phyloP scores from a whole-genome alignment of 2,329 filamentous ascomycete genomes.

The Verticillium nonalfalfae region DNA sequence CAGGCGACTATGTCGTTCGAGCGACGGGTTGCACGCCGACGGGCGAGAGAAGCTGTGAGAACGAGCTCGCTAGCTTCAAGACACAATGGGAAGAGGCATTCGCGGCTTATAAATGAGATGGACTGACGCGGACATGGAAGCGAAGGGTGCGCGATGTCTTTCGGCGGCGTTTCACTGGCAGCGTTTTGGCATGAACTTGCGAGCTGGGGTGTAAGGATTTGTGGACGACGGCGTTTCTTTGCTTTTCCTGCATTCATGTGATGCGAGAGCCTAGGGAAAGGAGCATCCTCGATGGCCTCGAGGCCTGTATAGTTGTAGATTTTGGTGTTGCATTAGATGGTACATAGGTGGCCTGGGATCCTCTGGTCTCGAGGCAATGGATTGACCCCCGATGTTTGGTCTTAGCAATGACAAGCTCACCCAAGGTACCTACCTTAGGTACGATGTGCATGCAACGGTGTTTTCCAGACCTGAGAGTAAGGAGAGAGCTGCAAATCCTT shows the following conservation, averaged over 20 bases:
- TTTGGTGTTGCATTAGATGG: neutral
- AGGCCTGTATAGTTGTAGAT: neutral
- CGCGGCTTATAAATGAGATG: neutral
- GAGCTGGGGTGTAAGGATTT: neutral
- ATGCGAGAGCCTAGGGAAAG: neutral
- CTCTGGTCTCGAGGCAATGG: neutral
- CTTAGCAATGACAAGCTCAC: neutral
- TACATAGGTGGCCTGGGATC: neutral
- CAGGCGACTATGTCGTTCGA: slow-evolving; percentile 79
- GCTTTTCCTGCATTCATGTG: neutral
- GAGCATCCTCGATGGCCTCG: neutral
- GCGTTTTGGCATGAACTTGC: neutral
- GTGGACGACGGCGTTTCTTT: neutral
- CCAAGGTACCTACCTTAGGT: no score
- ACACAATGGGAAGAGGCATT: slow-evolving; percentile 40
- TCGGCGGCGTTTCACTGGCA: slow-evolving; percentile 2
- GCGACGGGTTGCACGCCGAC: slow-evolving; percentile 66
- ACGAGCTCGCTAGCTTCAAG: slow-evolving; percentile 54
- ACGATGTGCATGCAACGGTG: neutral
- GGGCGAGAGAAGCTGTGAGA: slow-evolving; percentile 58
- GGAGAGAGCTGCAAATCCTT: no score
- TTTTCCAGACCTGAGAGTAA: neutral
- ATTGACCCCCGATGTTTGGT: neutral
- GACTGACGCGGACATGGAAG: neutral
- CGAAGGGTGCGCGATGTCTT: neutral